Base-by-base conservation (phyloP, 495 filamentous ascomycete genomes). In the Penicillium subrubescens region DNA sequence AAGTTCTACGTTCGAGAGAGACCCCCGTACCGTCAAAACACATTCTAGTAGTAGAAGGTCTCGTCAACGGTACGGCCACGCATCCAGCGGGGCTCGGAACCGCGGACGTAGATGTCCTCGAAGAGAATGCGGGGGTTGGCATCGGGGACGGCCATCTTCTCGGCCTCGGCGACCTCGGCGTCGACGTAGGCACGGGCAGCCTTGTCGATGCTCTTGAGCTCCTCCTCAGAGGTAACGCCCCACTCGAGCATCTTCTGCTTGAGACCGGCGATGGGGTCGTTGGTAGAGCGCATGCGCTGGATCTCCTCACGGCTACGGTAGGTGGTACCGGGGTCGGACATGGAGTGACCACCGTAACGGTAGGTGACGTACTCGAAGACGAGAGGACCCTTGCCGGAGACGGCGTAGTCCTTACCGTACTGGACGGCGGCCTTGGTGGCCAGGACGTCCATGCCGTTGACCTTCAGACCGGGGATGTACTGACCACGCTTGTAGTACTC, bases 401-500 rank as follows among this genome's bases (percentile, higher is more conserved):
- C 76, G 63, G 91, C 89, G 82, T 89, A 96, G 71, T 94, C 82
- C 83, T 93, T 97, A 73, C 89, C 92, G 86, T 96, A 93, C 79
- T 92, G 79, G 65, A 96, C 92, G 61, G 96, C 95, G 57, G 93
- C 92, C 87, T 96, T 97, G 77, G 97, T 95, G 67, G 95, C 95
- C 58, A 99, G 92, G 70, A 97, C 92, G 78, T 99, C 95, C 95
- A 99, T 99, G 77, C 92, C 95, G 83, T 99, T 99, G 77, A 99
- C 92, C 85, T 98, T 99, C 62, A 99, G 88, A 82, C 95, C 95
- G 63, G 95, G 95, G 72, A 99, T 99, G 85, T 98, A 99, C 84
- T 99, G 95, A 66, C 95, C 95, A 81, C 95, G 96, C 88, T 98
- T 97, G 89, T 99, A 99, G 90, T 99, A 99, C 78, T 99, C 96